A percentile compares a stretch with the other conserved stretches of the same genome.
These are phyloP conservation scores for Ormosia semicastrata DNA, from an alignment of 306 rosid genomes.

Conservation along the genomic window DNA sequence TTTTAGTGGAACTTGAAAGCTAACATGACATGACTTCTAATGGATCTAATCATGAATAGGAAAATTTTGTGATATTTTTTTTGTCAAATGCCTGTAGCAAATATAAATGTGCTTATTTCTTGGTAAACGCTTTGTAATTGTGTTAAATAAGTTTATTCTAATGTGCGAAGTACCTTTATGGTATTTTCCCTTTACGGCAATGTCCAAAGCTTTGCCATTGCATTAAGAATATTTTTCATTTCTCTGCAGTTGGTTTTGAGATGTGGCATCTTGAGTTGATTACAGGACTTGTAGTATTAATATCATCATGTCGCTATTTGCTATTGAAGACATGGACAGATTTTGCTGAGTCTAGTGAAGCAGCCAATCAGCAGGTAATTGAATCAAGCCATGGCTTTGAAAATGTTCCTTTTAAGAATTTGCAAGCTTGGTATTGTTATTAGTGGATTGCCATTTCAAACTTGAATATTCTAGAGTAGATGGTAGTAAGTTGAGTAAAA, in stretches of 20 bases:
- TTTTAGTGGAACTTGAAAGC: conserved; percentile 17
- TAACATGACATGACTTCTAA: neutral
- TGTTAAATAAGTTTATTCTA: neutral
- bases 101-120: conserved; percentile 1
- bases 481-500: conserved; percentile 1
- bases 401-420: conserved; percentile 6
- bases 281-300: conserved; percentile 60
- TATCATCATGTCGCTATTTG: conserved; percentile 73
- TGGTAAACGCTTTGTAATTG: neutral
- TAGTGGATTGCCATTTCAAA: neutral
- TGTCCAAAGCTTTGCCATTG: neutral
- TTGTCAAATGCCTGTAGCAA: neutral
- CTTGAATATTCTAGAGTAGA: neutral
- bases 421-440: neutral
- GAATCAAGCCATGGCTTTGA: conserved; percentile 23
- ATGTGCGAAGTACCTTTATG: neutral
- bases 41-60: conserved; percentile 12
- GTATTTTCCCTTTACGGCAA: neutral
- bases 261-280: conserved; percentile 93
- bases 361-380: conserved; percentile 85
- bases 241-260: conserved; percentile 79
- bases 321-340: conserved; percentile 78
- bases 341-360: conserved; percentile 88
- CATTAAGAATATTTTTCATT: conserved; percentile 5
- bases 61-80: neutral